A percentile compares a stretch with the other conserved stretches of the same genome.
phyloP scores from a whole-genome alignment of 2,329 filamentous ascomycete genomes.

The Colletotrichum kahawae region DNA sequence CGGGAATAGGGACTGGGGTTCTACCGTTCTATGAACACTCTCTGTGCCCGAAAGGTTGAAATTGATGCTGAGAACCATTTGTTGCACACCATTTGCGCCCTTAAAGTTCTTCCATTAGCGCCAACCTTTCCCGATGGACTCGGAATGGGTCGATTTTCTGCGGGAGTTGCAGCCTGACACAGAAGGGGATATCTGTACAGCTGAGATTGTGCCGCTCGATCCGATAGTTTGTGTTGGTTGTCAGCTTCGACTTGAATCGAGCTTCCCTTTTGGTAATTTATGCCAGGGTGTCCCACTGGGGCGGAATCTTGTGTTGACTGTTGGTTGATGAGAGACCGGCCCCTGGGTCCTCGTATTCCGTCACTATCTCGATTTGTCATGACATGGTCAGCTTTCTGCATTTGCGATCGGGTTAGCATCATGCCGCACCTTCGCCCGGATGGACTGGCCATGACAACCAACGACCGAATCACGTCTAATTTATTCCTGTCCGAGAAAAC shows the following conservation, averaged over 20 bases:
- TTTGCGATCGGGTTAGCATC: fast-evolving
- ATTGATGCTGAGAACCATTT: no score
- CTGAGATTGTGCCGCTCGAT: background rate
- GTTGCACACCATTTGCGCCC: no score
- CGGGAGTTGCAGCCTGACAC: no score
- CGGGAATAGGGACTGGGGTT: no score
- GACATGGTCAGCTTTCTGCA: background rate
- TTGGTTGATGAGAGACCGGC: background rate
- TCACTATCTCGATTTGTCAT: background rate
- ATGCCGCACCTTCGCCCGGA: background rate
- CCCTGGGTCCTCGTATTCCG: background rate
- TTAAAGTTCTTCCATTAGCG: no score
- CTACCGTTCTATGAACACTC: no score
- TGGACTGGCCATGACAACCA: background rate
- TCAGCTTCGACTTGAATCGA: background rate
- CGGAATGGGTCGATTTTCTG: background rate
- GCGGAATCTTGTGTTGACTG: background rate
- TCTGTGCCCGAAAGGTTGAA: no score
- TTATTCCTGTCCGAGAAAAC: background rate
- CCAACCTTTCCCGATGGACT: background rate
- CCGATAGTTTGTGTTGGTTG: background rate
- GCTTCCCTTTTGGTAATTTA: background rate
- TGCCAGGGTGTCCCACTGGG: background rate
- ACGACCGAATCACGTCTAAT: background rate
- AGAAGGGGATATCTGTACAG: background rate